phyloP scores from a whole-genome alignment of 208 protist genomes.

The Wallacemonas sp. region DNA sequence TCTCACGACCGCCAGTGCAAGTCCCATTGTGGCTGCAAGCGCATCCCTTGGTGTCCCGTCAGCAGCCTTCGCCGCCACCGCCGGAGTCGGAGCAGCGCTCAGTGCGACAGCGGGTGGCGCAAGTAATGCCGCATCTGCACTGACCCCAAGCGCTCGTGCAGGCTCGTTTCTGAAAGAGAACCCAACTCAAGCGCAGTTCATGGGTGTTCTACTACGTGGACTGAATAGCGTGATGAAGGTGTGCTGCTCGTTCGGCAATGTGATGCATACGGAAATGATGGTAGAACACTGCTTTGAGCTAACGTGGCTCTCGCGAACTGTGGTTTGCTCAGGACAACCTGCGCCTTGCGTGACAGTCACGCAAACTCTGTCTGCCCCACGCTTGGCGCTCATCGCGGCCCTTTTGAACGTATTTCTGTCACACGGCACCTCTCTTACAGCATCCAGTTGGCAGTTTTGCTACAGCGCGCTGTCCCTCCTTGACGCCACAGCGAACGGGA shows the following conservation, averaged over 20 bases:
- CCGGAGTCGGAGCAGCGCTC: background rate
- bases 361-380: conserved; percentile 40
- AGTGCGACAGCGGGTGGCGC: background rate
- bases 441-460: conserved; percentile 58
- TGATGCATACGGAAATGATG: conserved; percentile 62
- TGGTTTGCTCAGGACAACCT: conserved; percentile 28
- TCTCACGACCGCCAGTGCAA: background rate
- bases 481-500: conserved; percentile 76
- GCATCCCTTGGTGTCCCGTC: background rate
- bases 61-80: background rate
- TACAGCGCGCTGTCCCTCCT: conserved; percentile 76
- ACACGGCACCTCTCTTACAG: conserved; percentile 62
- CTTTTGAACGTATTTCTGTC: conserved; percentile 70
- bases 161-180: conserved; percentile 8
- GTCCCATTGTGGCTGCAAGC: background rate
- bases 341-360: conserved; percentile 36
- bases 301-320: conserved; percentile 49
- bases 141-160: background rate
- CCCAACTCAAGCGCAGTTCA: conserved; percentile 9
- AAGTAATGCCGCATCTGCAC: background rate
- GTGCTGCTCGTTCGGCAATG: conserved; percentile 75
- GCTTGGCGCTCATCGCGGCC: conserved; percentile 58
- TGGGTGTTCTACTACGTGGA: conserved; percentile 48
- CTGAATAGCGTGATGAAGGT: conserved; percentile 69
- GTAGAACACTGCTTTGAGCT: conserved; percentile 66